phyloP scores from a whole-genome alignment of 1,139 yeast species.

The Geotrichum citri-aurantii region DNA sequence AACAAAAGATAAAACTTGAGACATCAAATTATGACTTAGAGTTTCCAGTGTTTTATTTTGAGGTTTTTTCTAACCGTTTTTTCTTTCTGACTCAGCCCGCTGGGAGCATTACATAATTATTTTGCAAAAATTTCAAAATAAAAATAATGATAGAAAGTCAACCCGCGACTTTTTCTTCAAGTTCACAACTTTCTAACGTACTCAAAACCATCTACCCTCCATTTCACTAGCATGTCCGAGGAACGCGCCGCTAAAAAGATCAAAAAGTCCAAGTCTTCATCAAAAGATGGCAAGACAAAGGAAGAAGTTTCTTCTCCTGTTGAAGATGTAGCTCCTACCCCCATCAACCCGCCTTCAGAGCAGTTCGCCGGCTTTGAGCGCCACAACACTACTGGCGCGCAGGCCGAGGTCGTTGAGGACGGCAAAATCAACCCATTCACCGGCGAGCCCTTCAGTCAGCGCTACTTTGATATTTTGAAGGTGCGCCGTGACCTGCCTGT shows the following conservation, averaged over 20 bases:
- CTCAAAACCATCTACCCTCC: neutral
- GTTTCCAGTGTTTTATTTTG: neutral
- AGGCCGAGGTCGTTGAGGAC: conserved; percentile 60
- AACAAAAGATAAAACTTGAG: neutral
- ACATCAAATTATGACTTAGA: neutral
- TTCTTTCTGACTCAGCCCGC: neutral
- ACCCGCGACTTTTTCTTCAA: neutral
- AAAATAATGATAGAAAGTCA: neutral
- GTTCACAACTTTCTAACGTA: neutral
- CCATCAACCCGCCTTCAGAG: conserved; percentile 10
- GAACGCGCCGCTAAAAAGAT: conserved; percentile 25
- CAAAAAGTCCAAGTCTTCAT: conserved; percentile 19
- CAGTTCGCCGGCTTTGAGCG: conserved; percentile 16
- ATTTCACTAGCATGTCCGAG: conserved; percentile 18
- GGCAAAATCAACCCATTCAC: conserved; percentile 74
- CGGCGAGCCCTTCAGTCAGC: conserved; percentile 52
- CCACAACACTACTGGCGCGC: conserved; percentile 61
- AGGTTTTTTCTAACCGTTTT: neutral
- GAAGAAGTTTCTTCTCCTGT: conserved; percentile 9
- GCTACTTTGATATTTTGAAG: conserved; percentile 71
- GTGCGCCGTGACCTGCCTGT: conserved; percentile 86
- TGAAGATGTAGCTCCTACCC: neutral
- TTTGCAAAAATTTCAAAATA: neutral
- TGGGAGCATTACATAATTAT: conserved; percentile 6
- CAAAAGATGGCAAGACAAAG: conserved; percentile 3